Evolutionary conservation across 1,284 basidiomycete genomes (phyloP).

Genomic region (Heliocybe sulcata): DNA sequence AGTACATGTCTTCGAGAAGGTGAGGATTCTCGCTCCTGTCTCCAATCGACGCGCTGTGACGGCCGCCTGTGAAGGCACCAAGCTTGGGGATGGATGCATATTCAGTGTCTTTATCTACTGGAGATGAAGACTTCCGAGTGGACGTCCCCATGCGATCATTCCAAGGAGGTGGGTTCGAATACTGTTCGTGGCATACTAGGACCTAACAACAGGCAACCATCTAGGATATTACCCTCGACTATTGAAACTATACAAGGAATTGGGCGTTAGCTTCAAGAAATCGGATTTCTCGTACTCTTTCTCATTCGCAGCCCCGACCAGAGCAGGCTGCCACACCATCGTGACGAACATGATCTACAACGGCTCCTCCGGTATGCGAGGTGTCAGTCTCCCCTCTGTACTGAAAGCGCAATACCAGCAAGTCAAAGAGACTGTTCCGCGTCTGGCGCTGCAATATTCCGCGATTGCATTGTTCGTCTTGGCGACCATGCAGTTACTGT

Average conservation of each 20-base stretch:
- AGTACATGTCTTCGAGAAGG: conserved; percentile 72
- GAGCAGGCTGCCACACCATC: conserved; percentile 17
- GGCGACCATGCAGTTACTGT: conserved; percentile 29
- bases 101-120: conserved; percentile 34
- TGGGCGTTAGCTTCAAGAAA: conserved; percentile 45
- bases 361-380: conserved; percentile 49
- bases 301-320: conserved; percentile 32
- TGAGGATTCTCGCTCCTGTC: conserved; percentile 20
- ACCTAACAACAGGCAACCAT: conserved; percentile 1
- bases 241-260: conserved; percentile 51
- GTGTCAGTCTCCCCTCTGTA: conserved; percentile 43
- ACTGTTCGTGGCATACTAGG: conserved; percentile 1
- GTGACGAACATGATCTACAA: conserved; percentile 56
- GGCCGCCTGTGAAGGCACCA: conserved; percentile 26
- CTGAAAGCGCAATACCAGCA: conserved; percentile 15
- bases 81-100: conserved; percentile 50
- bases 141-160: conserved; percentile 79
- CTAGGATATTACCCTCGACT: conserved; percentile 67
- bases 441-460: neutral
- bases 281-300: conserved; percentile 68
- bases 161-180: conserved; percentile 51
- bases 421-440: neutral
- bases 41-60: conserved; percentile 5
- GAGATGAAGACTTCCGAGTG: conserved; percentile 38
- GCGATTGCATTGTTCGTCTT: conserved; percentile 21